Base-by-base conservation (phyloP, 108 stramenopile genomes). In the Epithemia pelagica region DNA sequence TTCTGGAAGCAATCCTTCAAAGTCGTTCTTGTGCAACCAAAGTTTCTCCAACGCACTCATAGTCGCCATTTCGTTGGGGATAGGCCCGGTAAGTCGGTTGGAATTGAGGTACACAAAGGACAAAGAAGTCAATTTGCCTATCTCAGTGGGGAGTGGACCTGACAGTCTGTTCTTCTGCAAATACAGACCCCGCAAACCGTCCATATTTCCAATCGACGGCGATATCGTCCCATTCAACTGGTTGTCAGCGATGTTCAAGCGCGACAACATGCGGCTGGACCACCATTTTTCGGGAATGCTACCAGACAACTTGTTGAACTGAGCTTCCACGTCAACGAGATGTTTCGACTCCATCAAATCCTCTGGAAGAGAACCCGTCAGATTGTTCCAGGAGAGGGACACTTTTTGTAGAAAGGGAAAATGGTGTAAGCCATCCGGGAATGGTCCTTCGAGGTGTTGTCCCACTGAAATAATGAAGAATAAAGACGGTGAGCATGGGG, bases 1-100 rank as follows among this genome's bases (percentile, higher is more conserved):
- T 0, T 52, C 8, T 26, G 91, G 91, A 28, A 92, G 32, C 1
- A 78, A 32, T 25, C 89, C 89, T 26, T 69, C 32, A 46, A 87
- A 75, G 23, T 57, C 25, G 58, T 82, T 86, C 55, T 76, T 54
- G 53, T 65, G 31, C 1, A 76, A 25, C 32, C 71, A 28, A 52
- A 57, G 57, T 22, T 57, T 30, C 28, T 62, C 61, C 28, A 62
- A 29, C 20, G 61, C 15, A 10, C n/a, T 0, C 56, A 58, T 58
- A 8, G 7, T 23, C 7, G 25, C 21, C 7, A 58, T 27, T 26
- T 23, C 26, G 56, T 30, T 29, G 8, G 32, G 62, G 37, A 63
- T 10, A 3, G 21, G 32, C 23, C 62, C 62, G 1, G 28, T n/a
- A 10, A 63, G 2, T 10, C 2, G 19, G 20, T 63, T 63, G n/a